Base-by-base conservation (phyloP, 768 basidiomycete genomes). In the Boletus tylopilopsis region DNA sequence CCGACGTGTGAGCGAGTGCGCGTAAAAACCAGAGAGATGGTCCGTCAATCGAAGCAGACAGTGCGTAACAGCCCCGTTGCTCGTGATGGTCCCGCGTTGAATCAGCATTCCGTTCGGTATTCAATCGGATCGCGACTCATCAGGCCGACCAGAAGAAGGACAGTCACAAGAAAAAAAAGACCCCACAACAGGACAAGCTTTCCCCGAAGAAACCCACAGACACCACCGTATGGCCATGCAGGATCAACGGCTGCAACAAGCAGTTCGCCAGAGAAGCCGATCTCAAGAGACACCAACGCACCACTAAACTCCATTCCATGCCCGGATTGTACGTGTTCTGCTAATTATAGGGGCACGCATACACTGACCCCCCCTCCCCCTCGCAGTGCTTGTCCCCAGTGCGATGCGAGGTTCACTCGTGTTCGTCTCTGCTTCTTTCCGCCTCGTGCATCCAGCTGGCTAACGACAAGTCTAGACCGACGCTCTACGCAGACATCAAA, bases 261-360 rank as follows among this genome's bases (percentile, higher is more conserved):
- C 80, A 86, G 63, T 90, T 90, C 62, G 87, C 85, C 39, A 77
- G 87, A 45, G 87, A 90, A 67, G 87, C 87, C 15, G 87, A 90
- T 73, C 70, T 90, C 55, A 89, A 88, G 73, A 66, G 87, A 59
- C 87, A 90, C 64, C 87, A 89, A 63, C 74, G 85, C 64, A 90
- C 87, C 27, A 88, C 87, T 21, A 90, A 87, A 65, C 66, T 77
- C 41, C 87, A 90, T 69, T 84, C 84, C 4, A 72, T 84, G 66
- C 85, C 87, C 30, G 81, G 79, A 59, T 88, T 84, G 87, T 88
- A 61, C 60, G 75, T 76, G 29, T 49, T 24, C 43, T 21, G 27
- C 50, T 48, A 42, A 43, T 56, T 35, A 41, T 53, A 54, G 47
- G 54, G 50, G 47, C 49, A 47, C 51, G 55, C 47, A 49, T 52